Evolutionary conservation across 305 asterid species (phyloP).

Genomic region (Vinca major): DNA sequence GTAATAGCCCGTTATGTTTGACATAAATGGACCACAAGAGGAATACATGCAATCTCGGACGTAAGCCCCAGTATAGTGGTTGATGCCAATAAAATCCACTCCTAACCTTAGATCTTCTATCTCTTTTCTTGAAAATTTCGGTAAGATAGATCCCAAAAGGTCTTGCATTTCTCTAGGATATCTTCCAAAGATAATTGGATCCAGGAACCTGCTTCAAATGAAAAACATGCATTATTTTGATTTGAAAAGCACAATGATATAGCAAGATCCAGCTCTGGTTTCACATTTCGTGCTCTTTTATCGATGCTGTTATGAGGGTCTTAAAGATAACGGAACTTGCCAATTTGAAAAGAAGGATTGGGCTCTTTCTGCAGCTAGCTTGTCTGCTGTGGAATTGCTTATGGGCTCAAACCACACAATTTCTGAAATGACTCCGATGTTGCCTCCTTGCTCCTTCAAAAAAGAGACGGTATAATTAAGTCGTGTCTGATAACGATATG

Average conservation of each 20-base stretch:
- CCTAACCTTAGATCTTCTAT: conserved; percentile 21
- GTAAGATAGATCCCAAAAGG: conserved; percentile 32
- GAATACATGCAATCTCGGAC: conserved; percentile 46
- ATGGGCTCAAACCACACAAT: conserved; percentile 42
- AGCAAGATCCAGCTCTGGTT: too few relatives aligned
- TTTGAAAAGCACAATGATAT: neutral
- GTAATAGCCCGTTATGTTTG: conserved; percentile 32
- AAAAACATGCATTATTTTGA: neutral
- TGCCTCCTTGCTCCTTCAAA: conserved; percentile 37
- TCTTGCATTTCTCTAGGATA: conserved; percentile 49
- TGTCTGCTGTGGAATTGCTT: conserved; percentile 40
- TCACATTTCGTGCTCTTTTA: neutral
- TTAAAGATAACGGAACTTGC: conserved; percentile 12
- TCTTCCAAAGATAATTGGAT: conserved; percentile 40
- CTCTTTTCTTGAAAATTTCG: conserved; percentile 33
- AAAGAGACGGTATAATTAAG: neutral
- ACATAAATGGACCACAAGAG: conserved; percentile 24
- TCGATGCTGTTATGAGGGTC: neutral
- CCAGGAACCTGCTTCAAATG: conserved; percentile 18
- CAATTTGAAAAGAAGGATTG: conserved; percentile 39
- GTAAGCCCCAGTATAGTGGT: conserved; percentile 42
- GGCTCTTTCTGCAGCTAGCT: conserved; percentile 47
- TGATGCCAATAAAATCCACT: conserved; percentile 54
- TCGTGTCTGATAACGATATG: neutral
- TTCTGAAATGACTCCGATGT: conserved; percentile 34